These are phyloP conservation scores for Spongispora temasekensis DNA, from an alignment of 1,284 basidiomycete species.

Conservation along the genomic window DNA sequence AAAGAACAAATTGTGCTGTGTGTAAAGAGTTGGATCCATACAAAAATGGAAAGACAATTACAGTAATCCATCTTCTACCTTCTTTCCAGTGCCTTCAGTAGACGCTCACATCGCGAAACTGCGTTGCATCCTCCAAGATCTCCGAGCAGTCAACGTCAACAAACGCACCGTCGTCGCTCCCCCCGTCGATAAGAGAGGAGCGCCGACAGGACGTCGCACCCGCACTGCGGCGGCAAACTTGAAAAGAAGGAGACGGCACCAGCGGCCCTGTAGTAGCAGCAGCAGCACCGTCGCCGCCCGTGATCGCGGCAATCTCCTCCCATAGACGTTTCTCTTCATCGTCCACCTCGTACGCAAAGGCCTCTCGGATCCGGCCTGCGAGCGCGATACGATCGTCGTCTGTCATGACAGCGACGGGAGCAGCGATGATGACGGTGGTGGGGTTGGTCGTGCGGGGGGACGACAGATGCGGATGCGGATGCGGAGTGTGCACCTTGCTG, in stretches of 20 bases:
- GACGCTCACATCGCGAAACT: conserved; percentile 26
- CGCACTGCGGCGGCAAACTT: conserved; percentile 11
- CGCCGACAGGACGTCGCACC: conserved; percentile 6
- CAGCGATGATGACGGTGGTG: background rate
- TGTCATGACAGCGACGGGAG: background rate
- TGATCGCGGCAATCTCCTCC: conserved; percentile 31
- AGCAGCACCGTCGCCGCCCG: no score
- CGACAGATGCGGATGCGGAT: no score
- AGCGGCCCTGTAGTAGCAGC: conserved; percentile 5
- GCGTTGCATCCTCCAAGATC: conserved; percentile 15
- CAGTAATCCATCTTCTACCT: background rate
- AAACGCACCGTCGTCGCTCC: background rate
- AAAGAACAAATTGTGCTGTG: background rate
- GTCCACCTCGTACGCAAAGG: conserved; percentile 21
- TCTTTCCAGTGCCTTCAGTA: conserved; percentile 16
- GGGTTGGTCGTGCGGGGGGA: no score
- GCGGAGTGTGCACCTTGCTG: no score
- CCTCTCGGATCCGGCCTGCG: conserved; percentile 14
- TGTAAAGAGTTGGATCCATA: no score
- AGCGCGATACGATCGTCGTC: conserved; percentile 12
- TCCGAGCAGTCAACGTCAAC: conserved; percentile 17
- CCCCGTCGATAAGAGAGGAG: conserved; percentile 5
- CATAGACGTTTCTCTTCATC: conserved; percentile 33
- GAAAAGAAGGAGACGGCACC: no score
- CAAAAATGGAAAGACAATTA: background rate